Base-by-base conservation (phyloP, 2,329 filamentous ascomycete genomes). In the Drechslera avenae region DNA sequence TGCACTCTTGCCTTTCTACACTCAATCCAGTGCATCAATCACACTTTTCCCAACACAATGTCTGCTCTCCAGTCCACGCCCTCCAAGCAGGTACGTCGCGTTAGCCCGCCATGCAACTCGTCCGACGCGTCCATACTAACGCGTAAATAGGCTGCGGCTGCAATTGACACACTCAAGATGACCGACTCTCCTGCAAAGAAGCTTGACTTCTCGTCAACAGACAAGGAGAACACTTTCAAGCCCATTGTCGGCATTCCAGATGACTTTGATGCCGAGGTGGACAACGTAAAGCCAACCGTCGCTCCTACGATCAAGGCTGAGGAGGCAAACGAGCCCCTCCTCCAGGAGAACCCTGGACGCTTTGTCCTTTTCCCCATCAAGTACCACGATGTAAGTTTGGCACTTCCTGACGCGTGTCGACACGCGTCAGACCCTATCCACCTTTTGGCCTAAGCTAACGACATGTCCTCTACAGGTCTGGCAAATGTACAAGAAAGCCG, bases 401-500 rank as follows among this genome's bases (percentile, higher is more conserved):
- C 18, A 16, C 26, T 17, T 41, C 32, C 18, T 13, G 66, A 78
- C 80, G 78, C 76, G 72, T 76, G 64, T 18, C 32, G 17, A n/a
- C 10, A 87, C 88, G 88, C 86, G 87, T 90, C 82, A 82, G 21
- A 34, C 33, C 30, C 7, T 39, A 39, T 37, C 16, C 56, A 41
- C 50, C 36, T 45, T n/a, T n/a, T 34, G 53, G 59, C 39, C 51
- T 37, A 28, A 17, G 50, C 70, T 76, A 65, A 75, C 53, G 5
- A 37, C 36, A 35, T 73, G 50, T 45, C 55, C 8, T 21, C 60
- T 23, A 73, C 67, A 97, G 92, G 95, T 97, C 77, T 99, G 94
- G 94, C 93, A 97, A 78, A 97, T 97, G 93, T 99, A 99, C 86
- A 99, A 99, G 86, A 97, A 97, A 82, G 92, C 92, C 63, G 93